phyloP scores from a whole-genome alignment of 805 yeast genomes.

The Zygoascus biomembranicola region DNA sequence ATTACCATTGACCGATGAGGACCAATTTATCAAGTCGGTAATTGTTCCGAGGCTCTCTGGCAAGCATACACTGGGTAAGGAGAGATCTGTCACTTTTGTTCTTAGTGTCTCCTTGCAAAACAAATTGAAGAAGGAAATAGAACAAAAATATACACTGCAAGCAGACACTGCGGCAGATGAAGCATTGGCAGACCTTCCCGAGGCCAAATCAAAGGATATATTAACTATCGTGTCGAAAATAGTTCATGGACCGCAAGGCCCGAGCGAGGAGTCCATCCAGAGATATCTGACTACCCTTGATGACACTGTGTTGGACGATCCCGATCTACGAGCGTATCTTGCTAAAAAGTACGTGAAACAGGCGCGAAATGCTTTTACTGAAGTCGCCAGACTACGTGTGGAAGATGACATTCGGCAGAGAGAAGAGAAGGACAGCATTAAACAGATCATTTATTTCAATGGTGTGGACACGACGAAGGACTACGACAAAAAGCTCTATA shows the following conservation, averaged over 20 bases:
- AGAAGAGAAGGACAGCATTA: slow-evolving; percentile 4
- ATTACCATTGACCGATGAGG: background rate
- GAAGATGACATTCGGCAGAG: slow-evolving; percentile 6
- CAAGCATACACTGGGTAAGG: background rate
- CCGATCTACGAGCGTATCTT: background rate
- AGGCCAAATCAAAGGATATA: background rate
- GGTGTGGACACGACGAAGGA: slow-evolving; percentile 13
- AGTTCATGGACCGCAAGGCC: background rate
- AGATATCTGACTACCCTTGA: background rate
- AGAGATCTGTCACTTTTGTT: background rate
- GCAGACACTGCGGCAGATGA: background rate
- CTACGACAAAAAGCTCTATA: slow-evolving; percentile 3
- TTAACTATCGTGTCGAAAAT: background rate
- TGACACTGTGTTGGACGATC: background rate
- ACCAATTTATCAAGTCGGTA: background rate
- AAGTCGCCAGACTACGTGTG: slow-evolving; percentile 1
- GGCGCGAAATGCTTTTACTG: background rate
- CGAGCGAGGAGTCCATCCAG: background rate
- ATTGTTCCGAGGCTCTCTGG: slow-evolving; percentile 1
- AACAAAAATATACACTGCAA: background rate
- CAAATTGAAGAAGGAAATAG: background rate
- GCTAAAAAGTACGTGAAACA: too few relatives aligned
- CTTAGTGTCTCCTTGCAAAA: background rate
- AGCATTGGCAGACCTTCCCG: background rate
- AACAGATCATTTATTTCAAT: slow-evolving; percentile 17